Evolutionary conservation across 495 filamentous ascomycete genomes (phyloP).

Genomic region (Aspergillus avenaceus): DNA sequence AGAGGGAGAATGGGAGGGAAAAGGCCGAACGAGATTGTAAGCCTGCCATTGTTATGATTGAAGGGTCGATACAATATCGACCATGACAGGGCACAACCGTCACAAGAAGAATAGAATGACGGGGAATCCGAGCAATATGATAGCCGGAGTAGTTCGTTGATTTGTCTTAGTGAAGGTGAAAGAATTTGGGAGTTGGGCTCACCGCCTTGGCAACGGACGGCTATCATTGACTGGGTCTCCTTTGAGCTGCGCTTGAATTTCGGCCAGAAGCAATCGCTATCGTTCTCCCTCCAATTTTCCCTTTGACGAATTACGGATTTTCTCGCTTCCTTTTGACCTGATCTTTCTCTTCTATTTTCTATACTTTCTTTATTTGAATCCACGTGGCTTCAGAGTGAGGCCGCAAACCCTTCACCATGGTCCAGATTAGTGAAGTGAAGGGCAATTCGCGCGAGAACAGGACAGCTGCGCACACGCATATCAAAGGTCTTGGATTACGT

Average conservation of each 20-base stretch:
- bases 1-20: constrained; percentile 35
- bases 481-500: constrained; percentile 85
- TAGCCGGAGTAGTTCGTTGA: background rate
- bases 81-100: constrained; percentile 10
- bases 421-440: constrained; percentile 94
- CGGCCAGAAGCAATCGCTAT: constrained; percentile 25
- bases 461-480: constrained; percentile 94
- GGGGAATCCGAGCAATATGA: background rate
- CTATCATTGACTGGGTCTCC: constrained; percentile 31
- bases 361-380: background rate
- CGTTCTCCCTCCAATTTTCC: constrained; percentile 3
- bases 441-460: constrained; percentile 91
- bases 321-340: background rate
- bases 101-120: background rate
- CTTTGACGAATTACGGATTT: background rate
- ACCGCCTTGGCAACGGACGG: constrained; percentile 35
- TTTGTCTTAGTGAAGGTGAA: constrained; percentile 14
- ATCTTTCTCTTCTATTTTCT: constrained; percentile 13
- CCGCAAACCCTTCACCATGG: constrained; percentile 54
- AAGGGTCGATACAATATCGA: constrained; percentile 5
- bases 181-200: constrained; percentile 36
- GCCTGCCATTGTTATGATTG: constrained; percentile 28
- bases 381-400: constrained; percentile 21
- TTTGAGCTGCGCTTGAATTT: constrained; percentile 32
- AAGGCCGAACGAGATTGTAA: constrained; percentile 27